These are phyloP conservation scores for Chlorella variabilis DNA, from an alignment of 163 green algal species.

Conservation along the genomic window DNA sequence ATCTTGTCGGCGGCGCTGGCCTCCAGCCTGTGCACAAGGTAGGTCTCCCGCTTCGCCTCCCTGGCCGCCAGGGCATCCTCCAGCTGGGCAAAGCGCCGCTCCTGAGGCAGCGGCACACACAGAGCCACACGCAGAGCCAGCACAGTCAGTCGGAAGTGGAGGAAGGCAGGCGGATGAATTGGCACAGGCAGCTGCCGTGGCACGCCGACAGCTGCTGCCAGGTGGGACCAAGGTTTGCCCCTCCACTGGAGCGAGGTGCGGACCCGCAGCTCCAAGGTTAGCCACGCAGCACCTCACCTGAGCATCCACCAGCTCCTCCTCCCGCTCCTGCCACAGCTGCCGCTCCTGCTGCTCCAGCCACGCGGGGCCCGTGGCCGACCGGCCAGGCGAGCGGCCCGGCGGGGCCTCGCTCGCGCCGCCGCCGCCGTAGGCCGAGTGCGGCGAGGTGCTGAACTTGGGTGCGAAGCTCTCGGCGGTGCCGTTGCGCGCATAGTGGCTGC, in stretches of 20 bases:
- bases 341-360: slow-evolving; percentile 20
- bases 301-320: slow-evolving; percentile 29
- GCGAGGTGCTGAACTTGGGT: background rate
- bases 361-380: background rate
- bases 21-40: slow-evolving; percentile 31
- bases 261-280: too few relatives aligned
- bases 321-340: slow-evolving; percentile 21
- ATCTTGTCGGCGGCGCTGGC: slow-evolving; percentile 32
- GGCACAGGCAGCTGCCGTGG: too few relatives aligned
- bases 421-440: background rate
- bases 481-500: slow-evolving; percentile 23
- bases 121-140: too few relatives aligned
- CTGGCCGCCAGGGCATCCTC: slow-evolving; percentile 18
- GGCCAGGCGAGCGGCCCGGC: too few relatives aligned
- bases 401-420: background rate
- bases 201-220: too few relatives aligned
- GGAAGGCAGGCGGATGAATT: too few relatives aligned
- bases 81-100: slow-evolving; percentile 33
- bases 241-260: too few relatives aligned
- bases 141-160: too few relatives aligned
- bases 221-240: too few relatives aligned
- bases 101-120: too few relatives aligned
- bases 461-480: slow-evolving; percentile 11
- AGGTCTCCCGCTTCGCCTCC: slow-evolving; percentile 26
- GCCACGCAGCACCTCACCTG: too few relatives aligned